These are phyloP conservation scores for Vigna trinervia DNA, from an alignment of 306 rosid species.

Conservation along the genomic window DNA sequence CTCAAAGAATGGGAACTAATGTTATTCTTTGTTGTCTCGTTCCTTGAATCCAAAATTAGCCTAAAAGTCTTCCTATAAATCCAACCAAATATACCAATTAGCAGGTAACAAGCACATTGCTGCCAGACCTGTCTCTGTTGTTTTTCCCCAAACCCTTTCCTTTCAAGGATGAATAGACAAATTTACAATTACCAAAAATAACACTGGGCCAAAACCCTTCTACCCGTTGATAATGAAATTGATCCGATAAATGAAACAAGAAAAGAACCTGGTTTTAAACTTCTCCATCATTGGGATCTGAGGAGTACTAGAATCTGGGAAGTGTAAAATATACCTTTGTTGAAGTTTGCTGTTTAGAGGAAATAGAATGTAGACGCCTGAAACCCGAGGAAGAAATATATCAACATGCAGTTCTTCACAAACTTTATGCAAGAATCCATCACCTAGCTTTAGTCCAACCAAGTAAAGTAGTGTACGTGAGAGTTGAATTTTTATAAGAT, in stretches of 20 bases:
- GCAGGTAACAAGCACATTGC: not conserved
- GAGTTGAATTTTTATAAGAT: not conserved
- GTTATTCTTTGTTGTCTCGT: not conserved
- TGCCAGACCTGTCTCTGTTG: not conserved
- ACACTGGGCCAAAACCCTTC: not conserved
- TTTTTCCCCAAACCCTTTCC: not conserved
- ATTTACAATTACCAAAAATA: not conserved
- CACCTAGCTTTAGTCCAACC: conserved; percentile 11
- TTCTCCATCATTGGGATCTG: not conserved
- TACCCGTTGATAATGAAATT: conserved; percentile 18
- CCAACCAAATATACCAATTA: not conserved
- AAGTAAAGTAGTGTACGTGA: not conserved
- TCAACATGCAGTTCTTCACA: not conserved
- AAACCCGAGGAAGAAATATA: conserved; percentile 1
- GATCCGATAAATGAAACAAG: conserved; percentile 18
- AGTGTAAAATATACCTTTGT: conserved; percentile 4
- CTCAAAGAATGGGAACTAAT: not conserved
- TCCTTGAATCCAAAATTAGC: not conserved
- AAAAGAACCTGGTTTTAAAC: not conserved
- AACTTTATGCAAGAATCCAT: not conserved
- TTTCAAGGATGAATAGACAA: conserved; percentile 1
- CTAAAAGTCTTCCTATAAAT: not conserved
- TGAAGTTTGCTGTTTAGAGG: conserved; percentile 12
- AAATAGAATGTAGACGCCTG: conserved; percentile 6
- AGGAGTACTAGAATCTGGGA: not conserved